phyloP scores from a whole-genome alignment of 345 rosid species.

The Cardamine occulta region DNA sequence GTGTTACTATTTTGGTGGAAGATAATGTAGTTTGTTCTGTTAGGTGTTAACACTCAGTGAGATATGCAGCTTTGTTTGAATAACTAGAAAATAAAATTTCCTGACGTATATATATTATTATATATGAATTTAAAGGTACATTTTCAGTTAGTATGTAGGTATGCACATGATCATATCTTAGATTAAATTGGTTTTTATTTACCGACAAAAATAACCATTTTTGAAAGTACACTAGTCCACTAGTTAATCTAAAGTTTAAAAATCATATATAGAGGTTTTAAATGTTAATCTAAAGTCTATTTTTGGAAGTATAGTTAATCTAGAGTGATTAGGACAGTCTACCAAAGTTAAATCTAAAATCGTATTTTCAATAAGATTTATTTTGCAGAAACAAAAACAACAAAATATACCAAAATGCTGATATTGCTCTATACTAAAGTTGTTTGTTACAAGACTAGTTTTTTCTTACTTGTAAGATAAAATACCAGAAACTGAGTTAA shows the following conservation, averaged over 20 bases:
- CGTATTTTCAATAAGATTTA: not conserved
- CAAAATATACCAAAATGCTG: constrained; percentile 1
- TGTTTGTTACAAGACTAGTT: constrained; percentile 16
- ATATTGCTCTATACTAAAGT: constrained; percentile 21
- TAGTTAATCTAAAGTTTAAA: not conserved
- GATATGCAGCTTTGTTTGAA: constrained; percentile 25
- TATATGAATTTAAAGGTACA: constrained; percentile 4
- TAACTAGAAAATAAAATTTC: constrained; percentile 4
- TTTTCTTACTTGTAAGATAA: constrained; percentile 38
- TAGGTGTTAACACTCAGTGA: constrained; percentile 42
- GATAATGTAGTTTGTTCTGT: constrained; percentile 42
- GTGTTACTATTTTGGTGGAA: constrained; percentile 20
- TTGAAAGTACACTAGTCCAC: constrained; percentile 20
- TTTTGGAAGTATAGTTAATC: not conserved
- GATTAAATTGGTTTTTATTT: constrained; percentile 1
- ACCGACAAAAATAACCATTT: not conserved
- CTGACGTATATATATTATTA: constrained; percentile 1
- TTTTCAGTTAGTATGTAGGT: constrained; percentile 14
- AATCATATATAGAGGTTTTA: not conserved
- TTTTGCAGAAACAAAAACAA: constrained; percentile 14
- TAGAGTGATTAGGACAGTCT: not conserved
- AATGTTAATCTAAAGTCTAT: not conserved
- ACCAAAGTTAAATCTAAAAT: constrained; percentile 5
- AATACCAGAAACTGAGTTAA: constrained; percentile 33
- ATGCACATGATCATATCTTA: constrained; percentile 41